Percentiles rank a stretch among this genome's conserved stretches.
These are phyloP conservation scores for Telfairia occidentalis DNA, from an alignment of 331 rosid species.

Conservation along the genomic window DNA sequence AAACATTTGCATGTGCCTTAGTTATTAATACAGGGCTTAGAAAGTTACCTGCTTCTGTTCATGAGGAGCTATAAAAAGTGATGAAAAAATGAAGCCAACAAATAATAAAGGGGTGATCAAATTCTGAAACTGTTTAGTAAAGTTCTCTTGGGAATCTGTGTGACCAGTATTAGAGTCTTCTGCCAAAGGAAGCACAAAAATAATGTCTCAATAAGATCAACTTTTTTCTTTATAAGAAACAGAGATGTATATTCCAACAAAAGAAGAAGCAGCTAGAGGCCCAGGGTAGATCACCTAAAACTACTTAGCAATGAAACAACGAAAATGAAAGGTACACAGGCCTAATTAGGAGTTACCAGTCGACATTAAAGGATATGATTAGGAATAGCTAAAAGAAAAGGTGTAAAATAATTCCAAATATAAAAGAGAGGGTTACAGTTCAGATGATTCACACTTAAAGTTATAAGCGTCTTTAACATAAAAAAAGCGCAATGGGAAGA, in stretches of 20 bases:
- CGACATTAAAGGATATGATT: neutral
- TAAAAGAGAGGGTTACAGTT: neutral
- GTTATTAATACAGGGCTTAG: neutral
- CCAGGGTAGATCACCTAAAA: neutral
- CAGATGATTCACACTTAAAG: neutral
- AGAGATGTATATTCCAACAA: too few species aligned
- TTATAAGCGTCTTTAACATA: neutral
- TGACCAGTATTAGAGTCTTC: conserved; percentile 52
- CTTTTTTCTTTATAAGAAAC: too few species aligned
- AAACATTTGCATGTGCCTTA: neutral
- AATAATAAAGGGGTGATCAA: conserved; percentile 38
- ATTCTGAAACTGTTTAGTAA: conserved; percentile 39
- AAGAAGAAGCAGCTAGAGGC: too few species aligned
- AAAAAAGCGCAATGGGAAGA: neutral
- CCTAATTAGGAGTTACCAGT: neutral
- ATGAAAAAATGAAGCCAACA: conserved; percentile 40
- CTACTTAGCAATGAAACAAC: neutral
- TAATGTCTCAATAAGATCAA: neutral
- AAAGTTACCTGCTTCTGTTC: conserved; percentile 61
- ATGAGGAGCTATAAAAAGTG: conserved; percentile 34
- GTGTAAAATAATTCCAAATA: neutral
- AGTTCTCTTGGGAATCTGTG: conserved; percentile 37
- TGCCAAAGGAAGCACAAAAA: conserved; percentile 17
- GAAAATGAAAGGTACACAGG: neutral
- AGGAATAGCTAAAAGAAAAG: neutral